Evolutionary conservation across 176 grass and related monocot species (phyloP).

Genomic region (Oryza glaberrima): DNA sequence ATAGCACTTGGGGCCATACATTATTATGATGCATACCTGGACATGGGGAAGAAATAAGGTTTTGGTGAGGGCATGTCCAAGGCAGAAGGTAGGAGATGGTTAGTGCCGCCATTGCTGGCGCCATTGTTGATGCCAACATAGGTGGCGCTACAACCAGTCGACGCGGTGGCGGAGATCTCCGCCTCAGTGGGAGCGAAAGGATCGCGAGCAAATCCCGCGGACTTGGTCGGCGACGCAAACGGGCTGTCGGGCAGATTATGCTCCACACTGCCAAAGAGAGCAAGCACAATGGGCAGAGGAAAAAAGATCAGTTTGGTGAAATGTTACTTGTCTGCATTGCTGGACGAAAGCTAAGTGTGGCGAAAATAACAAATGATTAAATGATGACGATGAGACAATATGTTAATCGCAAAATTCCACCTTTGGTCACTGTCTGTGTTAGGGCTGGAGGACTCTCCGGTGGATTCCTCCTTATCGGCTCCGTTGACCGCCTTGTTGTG

Average conservation of each 20-base stretch:
- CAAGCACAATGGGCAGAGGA: neutral
- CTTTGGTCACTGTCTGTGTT: slow-evolving; percentile 87
- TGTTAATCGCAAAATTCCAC: slow-evolving; percentile 54
- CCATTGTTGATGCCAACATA: slow-evolving; percentile 43
- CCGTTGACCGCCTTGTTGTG: slow-evolving; percentile 61
- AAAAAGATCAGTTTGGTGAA: slow-evolving; percentile 55
- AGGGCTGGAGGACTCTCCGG: slow-evolving; percentile 60
- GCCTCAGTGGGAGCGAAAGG: slow-evolving; percentile 44
- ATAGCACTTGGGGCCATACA: neutral
- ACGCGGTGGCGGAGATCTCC: neutral
- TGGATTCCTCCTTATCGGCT: slow-evolving; percentile 87
- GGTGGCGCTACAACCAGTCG: neutral
- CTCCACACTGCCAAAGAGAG: slow-evolving; percentile 51
- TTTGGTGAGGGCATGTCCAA: slow-evolving; percentile 76
- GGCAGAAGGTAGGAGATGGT: slow-evolving; percentile 60
- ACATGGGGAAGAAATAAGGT: slow-evolving; percentile 79
- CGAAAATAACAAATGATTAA: slow-evolving; percentile 32
- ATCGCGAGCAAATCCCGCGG: slow-evolving; percentile 27
- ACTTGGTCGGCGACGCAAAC: slow-evolving; percentile 80
- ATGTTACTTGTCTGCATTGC: slow-evolving; percentile 30
- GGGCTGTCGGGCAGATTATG: slow-evolving; percentile 94
- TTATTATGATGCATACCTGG: slow-evolving; percentile 54
- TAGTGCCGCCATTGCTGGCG: slow-evolving; percentile 19
- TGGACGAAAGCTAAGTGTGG: slow-evolving; percentile 55
- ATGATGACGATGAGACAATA: slow-evolving; percentile 19